These are phyloP conservation scores for Melastoma candidum DNA, from an alignment of 441 rosid genomes.

Conservation along the genomic window DNA sequence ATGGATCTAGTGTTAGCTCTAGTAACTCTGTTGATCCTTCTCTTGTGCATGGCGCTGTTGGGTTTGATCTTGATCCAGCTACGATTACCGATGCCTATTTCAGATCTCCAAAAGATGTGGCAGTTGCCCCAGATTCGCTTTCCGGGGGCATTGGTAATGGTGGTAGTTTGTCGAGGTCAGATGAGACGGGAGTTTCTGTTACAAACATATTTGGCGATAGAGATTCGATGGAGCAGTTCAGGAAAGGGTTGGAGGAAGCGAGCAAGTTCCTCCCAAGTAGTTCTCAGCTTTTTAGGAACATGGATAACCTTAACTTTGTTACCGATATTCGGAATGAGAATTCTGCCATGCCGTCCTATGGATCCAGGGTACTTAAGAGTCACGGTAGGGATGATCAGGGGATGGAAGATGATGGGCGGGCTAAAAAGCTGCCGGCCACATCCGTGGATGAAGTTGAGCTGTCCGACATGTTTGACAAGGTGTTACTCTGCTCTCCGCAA, in stretches of 20 bases:
- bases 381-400: neutral
- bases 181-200: neutral
- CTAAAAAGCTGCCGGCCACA: neutral
- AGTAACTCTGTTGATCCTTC: neutral
- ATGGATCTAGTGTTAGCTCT: neutral
- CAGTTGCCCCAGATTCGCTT: neutral
- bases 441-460: neutral
- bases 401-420: neutral
- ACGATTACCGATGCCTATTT: neutral
- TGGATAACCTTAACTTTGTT: neutral
- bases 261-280: neutral
- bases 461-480: slow-evolving; percentile 1
- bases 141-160: neutral
- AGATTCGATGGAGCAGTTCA: neutral
- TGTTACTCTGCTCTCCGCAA: neutral
- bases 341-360: neutral
- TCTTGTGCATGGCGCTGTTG: no score
- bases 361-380: neutral
- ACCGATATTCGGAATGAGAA: neutral
- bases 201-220: neutral
- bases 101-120: neutral
- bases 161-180: neutral
- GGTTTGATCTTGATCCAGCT: neutral
- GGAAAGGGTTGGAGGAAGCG: slow-evolving; percentile 1
- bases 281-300: neutral